Percentiles rank a stretch among this genome's conserved stretches.
Conservation (phyloP, 1,284 basidiomycete species). For the Tremellales sp. region DNA sequence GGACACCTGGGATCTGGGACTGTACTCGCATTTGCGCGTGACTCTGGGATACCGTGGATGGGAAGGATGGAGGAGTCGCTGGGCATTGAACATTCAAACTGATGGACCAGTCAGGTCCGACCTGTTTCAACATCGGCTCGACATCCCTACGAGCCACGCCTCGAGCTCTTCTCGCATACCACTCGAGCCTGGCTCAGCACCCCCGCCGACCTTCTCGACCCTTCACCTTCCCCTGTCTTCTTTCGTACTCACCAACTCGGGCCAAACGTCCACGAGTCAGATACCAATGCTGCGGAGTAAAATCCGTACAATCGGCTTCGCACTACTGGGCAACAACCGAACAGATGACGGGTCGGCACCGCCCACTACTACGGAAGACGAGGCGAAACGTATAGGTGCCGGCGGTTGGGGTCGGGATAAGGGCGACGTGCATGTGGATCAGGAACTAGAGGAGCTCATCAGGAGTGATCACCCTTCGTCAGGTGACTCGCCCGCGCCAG, state of each 20-base stretch:
- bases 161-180: conserved; percentile 21
- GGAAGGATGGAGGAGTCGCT: conserved; percentile 46
- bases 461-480: conserved; percentile 11
- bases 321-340: conserved; percentile 45
- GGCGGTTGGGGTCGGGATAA: conserved; percentile 30
- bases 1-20: conserved; percentile 51
- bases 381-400: conserved; percentile 12
- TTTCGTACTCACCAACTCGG: conserved; percentile 54
- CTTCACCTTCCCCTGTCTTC: conserved; percentile 51
- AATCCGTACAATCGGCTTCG: conserved; percentile 52
- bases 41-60: conserved; percentile 47
- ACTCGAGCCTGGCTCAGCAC: conserved; percentile 21
- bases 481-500: neutral
- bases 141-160: conserved; percentile 35
- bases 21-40: conserved; percentile 50
- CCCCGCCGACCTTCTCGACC: conserved; percentile 46
- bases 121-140: conserved; percentile 54
- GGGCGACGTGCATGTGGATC: conserved; percentile 21
- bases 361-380: conserved; percentile 5
- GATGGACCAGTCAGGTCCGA: conserved; percentile 52
- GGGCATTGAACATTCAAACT: conserved; percentile 53
- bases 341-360: conserved; percentile 14
- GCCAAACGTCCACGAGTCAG: conserved; percentile 47
- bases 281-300: conserved; percentile 49
- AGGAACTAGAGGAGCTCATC: conserved; percentile 26